These are phyloP conservation scores for Carex parvula DNA, from an alignment of 176 grass and related monocot species.

Conservation along the genomic window DNA sequence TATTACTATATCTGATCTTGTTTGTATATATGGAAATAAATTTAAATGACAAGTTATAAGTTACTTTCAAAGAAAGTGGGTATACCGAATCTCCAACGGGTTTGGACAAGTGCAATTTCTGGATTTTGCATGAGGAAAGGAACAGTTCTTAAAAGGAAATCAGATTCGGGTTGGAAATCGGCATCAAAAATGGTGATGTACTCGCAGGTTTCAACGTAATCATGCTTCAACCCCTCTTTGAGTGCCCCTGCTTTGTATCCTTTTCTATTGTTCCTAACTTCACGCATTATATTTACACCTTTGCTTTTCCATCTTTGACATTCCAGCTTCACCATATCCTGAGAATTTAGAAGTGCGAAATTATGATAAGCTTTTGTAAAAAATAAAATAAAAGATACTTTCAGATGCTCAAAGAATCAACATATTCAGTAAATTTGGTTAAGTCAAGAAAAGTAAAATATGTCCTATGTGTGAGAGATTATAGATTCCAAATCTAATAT, in stretches of 20 bases:
- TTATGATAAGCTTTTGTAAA: background rate
- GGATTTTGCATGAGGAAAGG: conserved; percentile 89
- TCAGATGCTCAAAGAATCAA: background rate
- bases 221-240: conserved; percentile 67
- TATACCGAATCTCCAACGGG: conserved; percentile 89
- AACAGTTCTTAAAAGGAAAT: conserved; percentile 65
- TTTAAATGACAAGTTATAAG: background rate
- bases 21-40: background rate
- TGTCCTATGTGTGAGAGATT: background rate
- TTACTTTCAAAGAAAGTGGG: background rate
- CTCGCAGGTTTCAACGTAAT: conserved; percentile 60
- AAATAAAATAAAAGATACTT: background rate
- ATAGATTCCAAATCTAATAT: background rate
- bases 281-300: conserved; percentile 76
- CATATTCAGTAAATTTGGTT: background rate
- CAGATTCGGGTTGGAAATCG: conserved; percentile 67
- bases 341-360: background rate
- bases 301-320: conserved; percentile 66
- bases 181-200: conserved; percentile 95
- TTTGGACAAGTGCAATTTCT: conserved; percentile 71
- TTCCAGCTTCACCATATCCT: conserved; percentile 68
- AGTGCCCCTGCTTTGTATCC: conserved; percentile 94
- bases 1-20: background rate
- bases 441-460: background rate
- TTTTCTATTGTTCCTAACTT: conserved; percentile 68